Base-by-base conservation (phyloP, 192 early-diverging fungal genomes). In the Helicostylum pulchrum region DNA sequence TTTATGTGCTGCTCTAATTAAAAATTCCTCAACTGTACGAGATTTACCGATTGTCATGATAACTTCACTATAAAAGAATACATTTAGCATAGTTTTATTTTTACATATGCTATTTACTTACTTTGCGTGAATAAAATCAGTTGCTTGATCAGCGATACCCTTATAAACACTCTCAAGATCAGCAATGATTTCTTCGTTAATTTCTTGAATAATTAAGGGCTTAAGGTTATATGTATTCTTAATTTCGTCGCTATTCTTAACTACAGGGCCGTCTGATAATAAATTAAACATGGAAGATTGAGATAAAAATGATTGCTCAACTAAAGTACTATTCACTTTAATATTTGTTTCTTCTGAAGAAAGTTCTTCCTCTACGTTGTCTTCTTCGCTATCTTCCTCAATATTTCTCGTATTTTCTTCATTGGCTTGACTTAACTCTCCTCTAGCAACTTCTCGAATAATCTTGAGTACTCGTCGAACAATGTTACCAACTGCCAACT, bases 121-220 rank as follows among this genome's bases (percentile, higher is more conserved):
- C 92, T 92, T 93, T 65, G 92, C 92, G 72, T 97, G 94, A 60
- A 99, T 95, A 58, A 96, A 90, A 49, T 95, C 91, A 59, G 88
- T 80, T 14, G 96, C 93, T 70, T 90, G 89, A 50, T 83, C 82
- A 19, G 92, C 84, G 68, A 97, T 94, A 44, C 86, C 87, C 26
- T 83, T 80, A 62, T 88, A 85, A 44, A 89, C 85, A 44, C 75
- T 85, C 65, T 93, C 89, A 17, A 95, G 74, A 70, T 97, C 96
- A 54, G 86, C 87, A 61, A 94, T 89, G 65, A 96, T 83, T 64
- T 97, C 96, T 67, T 97, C 96, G 44, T 87, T 84, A 66, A 99
- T 86, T 43, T 85, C 85, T 45, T 92, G 85, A 46, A 90, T 88
- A 39, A 99, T 85, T 39, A 82, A 71, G 17, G 87, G 83, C 66